Conservation (phyloP, 1,284 basidiomycete species). For the Phellopilus nigrolimitatus region DNA sequence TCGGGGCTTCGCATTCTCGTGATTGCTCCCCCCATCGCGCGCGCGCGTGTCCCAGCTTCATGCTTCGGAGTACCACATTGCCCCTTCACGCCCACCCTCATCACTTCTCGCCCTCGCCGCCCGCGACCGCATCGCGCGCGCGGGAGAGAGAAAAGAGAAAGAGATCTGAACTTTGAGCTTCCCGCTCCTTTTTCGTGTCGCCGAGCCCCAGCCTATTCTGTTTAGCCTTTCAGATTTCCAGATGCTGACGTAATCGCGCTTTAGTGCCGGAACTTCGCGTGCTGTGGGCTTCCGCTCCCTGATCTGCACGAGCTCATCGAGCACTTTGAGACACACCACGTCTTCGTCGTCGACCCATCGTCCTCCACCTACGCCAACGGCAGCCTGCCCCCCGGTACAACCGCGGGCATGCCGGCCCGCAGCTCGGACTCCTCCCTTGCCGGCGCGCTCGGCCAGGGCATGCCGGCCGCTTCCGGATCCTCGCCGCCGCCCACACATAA, state of each 20-base stretch:
- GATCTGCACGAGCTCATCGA: constrained; percentile 84
- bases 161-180: background rate
- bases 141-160: background rate
- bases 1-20: background rate
- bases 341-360: constrained; percentile 53
- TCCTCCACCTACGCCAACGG: constrained; percentile 28
- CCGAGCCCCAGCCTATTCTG: background rate
- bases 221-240: too few relatives aligned
- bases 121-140: background rate
- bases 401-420: background rate
- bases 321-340: constrained; percentile 83
- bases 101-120: background rate
- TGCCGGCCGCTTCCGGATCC: background rate
- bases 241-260: constrained; percentile 2
- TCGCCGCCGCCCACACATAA: constrained; percentile 4
- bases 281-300: constrained; percentile 73
- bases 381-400: constrained; percentile 9
- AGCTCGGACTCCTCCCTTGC: constrained; percentile 16
- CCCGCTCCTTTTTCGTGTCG: background rate
- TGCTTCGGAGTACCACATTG: too few relatives aligned
- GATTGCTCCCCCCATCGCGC: background rate
- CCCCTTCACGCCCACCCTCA: background rate
- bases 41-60: background rate
- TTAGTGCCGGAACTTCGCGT: constrained; percentile 77
- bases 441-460: constrained; percentile 7